These are phyloP conservation scores for Leccinum variicolor DNA, from an alignment of 768 basidiomycete species.

Conservation along the genomic window DNA sequence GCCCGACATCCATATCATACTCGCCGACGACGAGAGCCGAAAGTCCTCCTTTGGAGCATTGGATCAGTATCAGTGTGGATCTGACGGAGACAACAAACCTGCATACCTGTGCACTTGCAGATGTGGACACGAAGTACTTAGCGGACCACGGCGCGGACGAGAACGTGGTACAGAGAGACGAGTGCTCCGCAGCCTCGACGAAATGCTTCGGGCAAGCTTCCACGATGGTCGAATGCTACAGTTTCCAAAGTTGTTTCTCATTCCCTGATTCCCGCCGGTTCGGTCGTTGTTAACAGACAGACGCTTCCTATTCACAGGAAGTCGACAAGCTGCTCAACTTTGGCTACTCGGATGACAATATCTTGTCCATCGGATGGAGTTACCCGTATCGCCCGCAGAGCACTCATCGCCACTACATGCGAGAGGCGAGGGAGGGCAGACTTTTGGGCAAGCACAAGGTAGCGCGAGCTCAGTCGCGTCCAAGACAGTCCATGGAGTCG, in stretches of 20 bases:
- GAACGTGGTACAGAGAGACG: conserved; percentile 49
- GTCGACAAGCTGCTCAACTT: conserved; percentile 74
- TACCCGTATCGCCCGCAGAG: conserved; percentile 42
- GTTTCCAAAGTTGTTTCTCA: conserved; percentile 12
- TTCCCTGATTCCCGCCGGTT: conserved; percentile 6
- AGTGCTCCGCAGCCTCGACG: conserved; percentile 78
- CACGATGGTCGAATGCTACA: background rate
- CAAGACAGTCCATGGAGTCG: no score
- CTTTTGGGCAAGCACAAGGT: no score
- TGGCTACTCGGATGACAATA: conserved; percentile 66
- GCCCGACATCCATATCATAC: conserved; percentile 51
- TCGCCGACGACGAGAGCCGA: conserved; percentile 42
- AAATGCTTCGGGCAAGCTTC: conserved; percentile 64
- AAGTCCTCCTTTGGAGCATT: conserved; percentile 51
- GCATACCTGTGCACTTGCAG: conserved; percentile 59
- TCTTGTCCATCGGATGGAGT: conserved; percentile 65
- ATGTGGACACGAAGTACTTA: conserved; percentile 71
- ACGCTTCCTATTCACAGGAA: conserved; percentile 48
- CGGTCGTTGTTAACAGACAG: conserved; percentile 12
- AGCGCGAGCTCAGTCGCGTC: no score
- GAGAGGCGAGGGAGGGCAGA: no score
- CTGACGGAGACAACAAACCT: conserved; percentile 61
- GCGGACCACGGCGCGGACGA: conserved; percentile 66
- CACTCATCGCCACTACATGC: conserved; percentile 14
- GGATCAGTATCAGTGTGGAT: conserved; percentile 53